These are phyloP conservation scores for Apostasia ramifera DNA, from an alignment of 106 monocot species.

Conservation along the genomic window DNA sequence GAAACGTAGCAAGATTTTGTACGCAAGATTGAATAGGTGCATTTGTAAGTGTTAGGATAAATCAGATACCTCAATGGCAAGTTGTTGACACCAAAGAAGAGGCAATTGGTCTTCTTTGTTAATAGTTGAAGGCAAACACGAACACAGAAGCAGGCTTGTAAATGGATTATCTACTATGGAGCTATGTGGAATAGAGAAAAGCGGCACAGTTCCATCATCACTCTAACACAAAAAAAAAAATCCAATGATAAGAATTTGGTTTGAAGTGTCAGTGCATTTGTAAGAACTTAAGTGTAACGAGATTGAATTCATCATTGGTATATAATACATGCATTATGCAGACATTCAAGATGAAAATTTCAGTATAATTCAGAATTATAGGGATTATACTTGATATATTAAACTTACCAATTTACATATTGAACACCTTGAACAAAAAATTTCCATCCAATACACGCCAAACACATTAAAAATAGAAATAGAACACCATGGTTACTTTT, in stretches of 20 bases:
- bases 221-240: slow-evolving; percentile 31
- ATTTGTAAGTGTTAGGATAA: neutral
- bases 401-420: no score
- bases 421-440: no score
- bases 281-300: no score
- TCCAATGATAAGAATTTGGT: neutral
- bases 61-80: slow-evolving; percentile 75
- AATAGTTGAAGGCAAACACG: slow-evolving; percentile 36
- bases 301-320: no score
- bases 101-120: slow-evolving; percentile 23
- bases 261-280: neutral
- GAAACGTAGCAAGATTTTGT: neutral
- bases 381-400: no score
- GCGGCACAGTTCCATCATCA: slow-evolving; percentile 54
- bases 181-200: slow-evolving; percentile 64
- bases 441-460: no score
- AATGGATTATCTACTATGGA: slow-evolving; percentile 80
- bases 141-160: slow-evolving; percentile 84
- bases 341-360: no score
- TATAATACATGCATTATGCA: no score
- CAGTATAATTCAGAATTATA: no score
- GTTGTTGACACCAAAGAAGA: slow-evolving; percentile 62
- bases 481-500: no score
- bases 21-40: neutral
- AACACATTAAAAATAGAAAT: no score